Conservation (phyloP, 2,329 filamentous ascomycete genomes). For the Zymoseptoria tritici region DNA sequence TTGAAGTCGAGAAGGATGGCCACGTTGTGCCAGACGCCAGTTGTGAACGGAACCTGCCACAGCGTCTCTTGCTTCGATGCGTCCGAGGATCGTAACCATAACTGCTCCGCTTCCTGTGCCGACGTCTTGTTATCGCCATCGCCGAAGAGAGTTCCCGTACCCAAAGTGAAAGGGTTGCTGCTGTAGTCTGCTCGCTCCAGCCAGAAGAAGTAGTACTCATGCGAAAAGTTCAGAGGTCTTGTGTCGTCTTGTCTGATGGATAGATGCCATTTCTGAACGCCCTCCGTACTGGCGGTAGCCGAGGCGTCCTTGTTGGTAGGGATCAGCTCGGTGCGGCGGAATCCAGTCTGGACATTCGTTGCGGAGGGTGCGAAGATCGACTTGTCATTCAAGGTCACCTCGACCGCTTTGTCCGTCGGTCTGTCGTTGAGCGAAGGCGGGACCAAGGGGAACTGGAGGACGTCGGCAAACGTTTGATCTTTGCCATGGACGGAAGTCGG, state of each 20-base stretch:
- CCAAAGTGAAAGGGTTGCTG: constrained; percentile 43
- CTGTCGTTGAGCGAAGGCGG: constrained; percentile 42
- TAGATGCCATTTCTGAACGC: constrained; percentile 57
- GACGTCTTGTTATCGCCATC: constrained; percentile 39
- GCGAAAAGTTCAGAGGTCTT: constrained; percentile 50
- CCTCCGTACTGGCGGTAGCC: constrained; percentile 45
- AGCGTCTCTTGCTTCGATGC: constrained; percentile 32
- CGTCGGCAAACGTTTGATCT: constrained; percentile 45
- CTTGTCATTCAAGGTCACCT: constrained; percentile 50
- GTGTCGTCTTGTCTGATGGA: constrained; percentile 47
- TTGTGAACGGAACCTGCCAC: constrained; percentile 46
- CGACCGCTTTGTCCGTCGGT: constrained; percentile 37
- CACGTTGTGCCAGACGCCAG: constrained; percentile 54
- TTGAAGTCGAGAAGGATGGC: constrained; percentile 51
- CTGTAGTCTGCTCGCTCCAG: constrained; percentile 43
- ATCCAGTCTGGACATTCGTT: constrained; percentile 54
- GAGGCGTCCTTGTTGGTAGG: constrained; percentile 40
- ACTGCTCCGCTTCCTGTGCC: constrained; percentile 9
- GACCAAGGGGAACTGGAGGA: constrained; percentile 43
- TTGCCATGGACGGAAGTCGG: constrained; percentile 47
- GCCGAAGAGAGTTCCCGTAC: constrained; percentile 23
- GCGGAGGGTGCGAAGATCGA: constrained; percentile 54
- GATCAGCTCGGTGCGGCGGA: constrained; percentile 54
- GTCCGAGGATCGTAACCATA: constrained; percentile 30
- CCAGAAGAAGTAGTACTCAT: constrained; percentile 54